These are phyloP conservation scores for Musa schizocarpa DNA, from an alignment of 176 grass and related monocot genomes.

Conservation along the genomic window DNA sequence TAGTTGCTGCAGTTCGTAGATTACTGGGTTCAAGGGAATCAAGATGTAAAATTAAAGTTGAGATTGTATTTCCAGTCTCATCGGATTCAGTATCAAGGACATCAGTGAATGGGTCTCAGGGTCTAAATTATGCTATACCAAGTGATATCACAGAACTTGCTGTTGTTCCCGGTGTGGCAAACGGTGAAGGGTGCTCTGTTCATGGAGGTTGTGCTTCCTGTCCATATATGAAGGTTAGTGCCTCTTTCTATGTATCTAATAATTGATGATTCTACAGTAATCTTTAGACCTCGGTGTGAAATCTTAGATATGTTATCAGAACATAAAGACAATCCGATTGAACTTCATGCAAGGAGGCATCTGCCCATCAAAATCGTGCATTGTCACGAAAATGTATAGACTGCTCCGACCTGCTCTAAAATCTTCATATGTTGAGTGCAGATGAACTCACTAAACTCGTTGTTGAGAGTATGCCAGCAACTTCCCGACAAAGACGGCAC, in stretches of 20 bases:
- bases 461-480: slow-evolving; percentile 64
- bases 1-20: too few species aligned
- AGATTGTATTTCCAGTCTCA: too few species aligned
- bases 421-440: slow-evolving; percentile 20
- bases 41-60: too few species aligned
- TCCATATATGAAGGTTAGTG: slow-evolving; percentile 86
- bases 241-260: background rate
- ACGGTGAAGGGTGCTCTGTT: slow-evolving; percentile 87
- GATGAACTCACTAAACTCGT: slow-evolving; percentile 75
- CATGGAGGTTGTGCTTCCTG: slow-evolving; percentile 86
- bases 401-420: too few species aligned
- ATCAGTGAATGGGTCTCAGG: slow-evolving; percentile 33
- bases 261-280: background rate
- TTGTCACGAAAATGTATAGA: too few species aligned
- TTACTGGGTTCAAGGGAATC: slow-evolving; percentile 7
- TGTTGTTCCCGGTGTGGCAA: slow-evolving; percentile 69
- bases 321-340: too few species aligned
- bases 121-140: slow-evolving; percentile 20
- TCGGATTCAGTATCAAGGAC: background rate
- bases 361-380: too few species aligned
- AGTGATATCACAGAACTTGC: slow-evolving; percentile 39
- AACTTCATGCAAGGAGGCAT: too few species aligned
- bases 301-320: too few species aligned
- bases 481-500: slow-evolving; percentile 54
- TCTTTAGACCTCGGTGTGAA: too few species aligned